A percentile compares a stretch with the other conserved stretches of the same genome.
phyloP scores from a whole-genome alignment of 495 filamentous ascomycete genomes.

The Polyplosphaeria fusca region DNA sequence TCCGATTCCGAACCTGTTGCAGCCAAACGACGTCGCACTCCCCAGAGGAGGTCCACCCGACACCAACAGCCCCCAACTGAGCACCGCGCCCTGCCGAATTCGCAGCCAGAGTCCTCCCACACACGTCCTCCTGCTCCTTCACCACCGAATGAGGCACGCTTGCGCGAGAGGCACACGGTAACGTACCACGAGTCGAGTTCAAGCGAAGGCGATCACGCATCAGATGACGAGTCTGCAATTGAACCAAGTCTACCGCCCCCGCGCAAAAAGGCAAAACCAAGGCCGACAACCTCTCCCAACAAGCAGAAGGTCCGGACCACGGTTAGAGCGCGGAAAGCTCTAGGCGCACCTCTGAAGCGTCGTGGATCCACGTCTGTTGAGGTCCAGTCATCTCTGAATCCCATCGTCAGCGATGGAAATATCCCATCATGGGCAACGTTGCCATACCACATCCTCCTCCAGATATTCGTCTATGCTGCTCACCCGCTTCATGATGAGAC shows the following conservation, averaged over 20 bases:
- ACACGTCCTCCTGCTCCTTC: not conserved
- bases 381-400: no score
- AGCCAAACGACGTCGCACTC: not conserved
- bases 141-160: not conserved
- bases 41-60: slow-evolving; percentile 15
- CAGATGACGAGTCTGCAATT: slow-evolving; percentile 9
- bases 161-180: slow-evolving; percentile 1
- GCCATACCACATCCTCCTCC: slow-evolving; percentile 67
- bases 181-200: slow-evolving; percentile 27
- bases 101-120: not conserved
- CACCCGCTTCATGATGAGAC: slow-evolving; percentile 57
- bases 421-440: slow-evolving; percentile 57
- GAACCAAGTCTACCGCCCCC: no score
- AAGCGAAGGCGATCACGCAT: slow-evolving; percentile 14
- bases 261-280: no score
- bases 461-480: slow-evolving; percentile 65
- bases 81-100: not conserved
- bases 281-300: not conserved
- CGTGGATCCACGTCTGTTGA: no score
- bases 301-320: not conserved
- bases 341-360: slow-evolving; percentile 12
- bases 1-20: slow-evolving; percentile 1
- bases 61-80: not conserved
- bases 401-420: slow-evolving; percentile 16
- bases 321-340: slow-evolving; percentile 1